A percentile compares a stretch with the other conserved stretches of the same genome.
Conservation (phyloP, 1,139 yeast genomes). For the Debaryomyces coudertii region DNA sequence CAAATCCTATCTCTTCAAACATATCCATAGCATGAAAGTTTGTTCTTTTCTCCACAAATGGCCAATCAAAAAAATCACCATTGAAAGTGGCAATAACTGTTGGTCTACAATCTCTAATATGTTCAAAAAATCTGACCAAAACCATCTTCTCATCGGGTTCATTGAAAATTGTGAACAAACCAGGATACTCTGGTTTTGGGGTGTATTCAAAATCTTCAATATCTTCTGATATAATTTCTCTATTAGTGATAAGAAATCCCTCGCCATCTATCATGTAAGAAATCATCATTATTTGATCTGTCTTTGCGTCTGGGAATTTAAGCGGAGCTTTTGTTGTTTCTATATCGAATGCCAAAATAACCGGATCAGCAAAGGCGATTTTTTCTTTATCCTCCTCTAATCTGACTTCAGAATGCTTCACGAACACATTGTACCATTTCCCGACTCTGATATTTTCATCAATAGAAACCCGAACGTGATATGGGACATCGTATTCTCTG, state of each 20-base stretch:
- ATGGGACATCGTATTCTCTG: conserved; percentile 95
- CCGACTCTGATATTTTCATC: conserved; percentile 88
- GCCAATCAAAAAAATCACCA: conserved; percentile 99
- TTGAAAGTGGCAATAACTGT: conserved; percentile 96
- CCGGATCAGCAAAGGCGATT: conserved; percentile 96
- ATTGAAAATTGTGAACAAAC: conserved; percentile 85
- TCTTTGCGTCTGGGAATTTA: conserved; percentile 89
- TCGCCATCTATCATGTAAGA: conserved; percentile 99
- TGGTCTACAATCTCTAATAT: conserved; percentile 83
- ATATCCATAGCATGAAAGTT: conserved; percentile 80
- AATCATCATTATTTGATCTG: conserved; percentile 98
- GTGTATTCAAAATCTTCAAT: conserved; percentile 97
- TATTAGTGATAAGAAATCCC: conserved; percentile 88
- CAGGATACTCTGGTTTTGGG: conserved; percentile 95
- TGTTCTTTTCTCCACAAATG: conserved; percentile 90
- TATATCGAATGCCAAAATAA: conserved; percentile 93
- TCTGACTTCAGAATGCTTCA: conserved; percentile 56
- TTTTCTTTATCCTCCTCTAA: conserved; percentile 70
- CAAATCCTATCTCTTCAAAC: conserved; percentile 94
- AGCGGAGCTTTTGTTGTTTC: conserved; percentile 97
- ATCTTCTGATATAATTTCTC: conserved; percentile 93
- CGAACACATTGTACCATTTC: conserved; percentile 89
- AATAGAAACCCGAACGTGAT: conserved; percentile 92
- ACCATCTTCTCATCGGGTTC: conserved; percentile 83
- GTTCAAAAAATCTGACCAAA: conserved; percentile 80